Conservation (phyloP, 2,329 filamentous ascomycete genomes). For the Sporothrix luriei region DNA sequence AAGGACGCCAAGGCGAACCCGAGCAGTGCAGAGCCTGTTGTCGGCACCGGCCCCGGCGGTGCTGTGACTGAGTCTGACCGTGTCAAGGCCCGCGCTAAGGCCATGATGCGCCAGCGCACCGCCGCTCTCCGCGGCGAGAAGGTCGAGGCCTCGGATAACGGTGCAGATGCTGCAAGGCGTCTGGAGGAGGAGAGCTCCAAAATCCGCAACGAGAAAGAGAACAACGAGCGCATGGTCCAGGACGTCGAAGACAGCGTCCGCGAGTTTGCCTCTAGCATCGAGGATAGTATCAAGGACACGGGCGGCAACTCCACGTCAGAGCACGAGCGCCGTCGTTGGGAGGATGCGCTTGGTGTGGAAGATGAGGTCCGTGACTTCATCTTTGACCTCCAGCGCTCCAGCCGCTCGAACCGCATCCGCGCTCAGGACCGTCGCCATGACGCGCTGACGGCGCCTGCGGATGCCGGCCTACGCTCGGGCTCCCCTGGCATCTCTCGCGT, state of each 20-base stretch:
- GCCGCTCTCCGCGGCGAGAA: slow-evolving; percentile 89
- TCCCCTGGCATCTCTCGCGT: slow-evolving; percentile 42
- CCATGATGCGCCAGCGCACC: slow-evolving; percentile 98
- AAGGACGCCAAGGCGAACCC: slow-evolving; percentile 93
- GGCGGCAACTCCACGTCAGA: slow-evolving; percentile 74
- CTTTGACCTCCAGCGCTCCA: slow-evolving; percentile 88
- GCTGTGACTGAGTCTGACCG: slow-evolving; percentile 89
- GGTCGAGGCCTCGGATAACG: slow-evolving; percentile 67
- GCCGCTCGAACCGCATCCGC: slow-evolving; percentile 71
- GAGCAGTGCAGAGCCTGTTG: slow-evolving; percentile 73
- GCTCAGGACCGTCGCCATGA: slow-evolving; percentile 59
- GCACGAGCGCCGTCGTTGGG: slow-evolving; percentile 91
- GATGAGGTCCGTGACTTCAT: slow-evolving; percentile 98
- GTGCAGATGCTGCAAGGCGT: slow-evolving; percentile 77
- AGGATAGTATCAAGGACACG: slow-evolving; percentile 84
- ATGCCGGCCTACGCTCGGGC: neutral
- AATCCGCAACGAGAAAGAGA: slow-evolving; percentile 81
- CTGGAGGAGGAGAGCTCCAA: slow-evolving; percentile 85
- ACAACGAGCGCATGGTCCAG: slow-evolving; percentile 93
- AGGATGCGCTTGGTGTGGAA: slow-evolving; percentile 93
- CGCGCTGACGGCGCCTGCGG: slow-evolving; percentile 41
- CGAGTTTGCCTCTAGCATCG: slow-evolving; percentile 81
- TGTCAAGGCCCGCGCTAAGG: slow-evolving; percentile 90
- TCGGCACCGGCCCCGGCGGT: slow-evolving; percentile 91
- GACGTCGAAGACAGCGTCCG: slow-evolving; percentile 96